Conservation (phyloP, 441 rosid genomes). For the Erodium trifolium region DNA sequence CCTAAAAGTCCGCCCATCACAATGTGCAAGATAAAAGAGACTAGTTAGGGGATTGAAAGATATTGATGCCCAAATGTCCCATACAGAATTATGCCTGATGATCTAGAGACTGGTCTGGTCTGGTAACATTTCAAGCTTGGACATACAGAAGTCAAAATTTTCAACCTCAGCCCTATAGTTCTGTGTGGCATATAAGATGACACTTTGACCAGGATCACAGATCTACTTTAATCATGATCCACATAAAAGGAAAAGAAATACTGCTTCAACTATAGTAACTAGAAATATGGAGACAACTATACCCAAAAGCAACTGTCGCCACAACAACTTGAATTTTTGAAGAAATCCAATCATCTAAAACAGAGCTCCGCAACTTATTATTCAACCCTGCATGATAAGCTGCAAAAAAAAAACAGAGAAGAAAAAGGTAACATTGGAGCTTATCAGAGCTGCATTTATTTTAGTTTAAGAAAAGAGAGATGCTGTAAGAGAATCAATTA, state of each 20-base stretch:
- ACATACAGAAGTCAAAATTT: background rate
- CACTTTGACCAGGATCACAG: background rate
- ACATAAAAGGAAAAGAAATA: background rate
- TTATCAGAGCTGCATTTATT: background rate
- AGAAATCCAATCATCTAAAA: constrained; percentile 86
- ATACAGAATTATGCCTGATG: background rate
- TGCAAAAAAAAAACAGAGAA: constrained; percentile 29
- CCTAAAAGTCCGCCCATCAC: background rate
- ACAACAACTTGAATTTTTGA: constrained; percentile 89
- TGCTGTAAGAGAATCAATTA: constrained; percentile 23
- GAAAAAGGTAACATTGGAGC: constrained; percentile 14
- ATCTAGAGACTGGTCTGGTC: background rate
- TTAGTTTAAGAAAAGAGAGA: constrained; percentile 1
- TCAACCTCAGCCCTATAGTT: background rate
- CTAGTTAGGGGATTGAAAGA: background rate
- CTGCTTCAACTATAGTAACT: background rate
- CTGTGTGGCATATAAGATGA: background rate
- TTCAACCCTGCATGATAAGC: constrained; percentile 94
- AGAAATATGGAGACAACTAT: constrained; percentile 25
- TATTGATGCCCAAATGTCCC: background rate
- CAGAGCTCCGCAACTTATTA: constrained; percentile 61
- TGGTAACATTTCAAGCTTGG: constrained; percentile 7
- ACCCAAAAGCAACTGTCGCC: constrained; percentile 99
- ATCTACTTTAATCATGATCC: constrained; percentile 4
- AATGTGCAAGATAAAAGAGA: background rate